Percentiles rank a stretch among this genome's conserved stretches.
phyloP scores from a whole-genome alignment of 2,329 filamentous ascomycete species.

The Xylaria sp. region DNA sequence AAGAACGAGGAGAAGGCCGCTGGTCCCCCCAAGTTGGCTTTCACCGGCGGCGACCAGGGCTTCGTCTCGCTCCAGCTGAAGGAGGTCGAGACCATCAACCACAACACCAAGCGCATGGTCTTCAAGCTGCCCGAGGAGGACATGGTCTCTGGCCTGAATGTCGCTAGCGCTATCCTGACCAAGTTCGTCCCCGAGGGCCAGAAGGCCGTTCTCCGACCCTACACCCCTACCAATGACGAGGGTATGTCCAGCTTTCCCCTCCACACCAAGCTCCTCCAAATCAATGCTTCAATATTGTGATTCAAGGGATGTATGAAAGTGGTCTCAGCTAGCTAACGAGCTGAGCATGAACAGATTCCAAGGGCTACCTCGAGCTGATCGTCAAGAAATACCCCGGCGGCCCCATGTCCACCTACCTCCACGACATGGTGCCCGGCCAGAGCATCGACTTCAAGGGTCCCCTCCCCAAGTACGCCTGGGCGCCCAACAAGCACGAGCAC shows the following conservation, averaged over 20 bases:
- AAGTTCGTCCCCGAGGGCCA: slow-evolving; percentile 83
- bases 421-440: slow-evolving; percentile 76
- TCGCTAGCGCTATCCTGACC: slow-evolving; percentile 84
- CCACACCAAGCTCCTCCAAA: neutral
- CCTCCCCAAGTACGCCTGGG: slow-evolving; percentile 88
- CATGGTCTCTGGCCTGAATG: slow-evolving; percentile 72
- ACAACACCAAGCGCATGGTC: slow-evolving; percentile 90
- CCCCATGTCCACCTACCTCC: slow-evolving; percentile 85
- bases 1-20: slow-evolving; percentile 34
- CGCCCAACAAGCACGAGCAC: slow-evolving; percentile 88
- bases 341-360: slow-evolving; percentile 47
- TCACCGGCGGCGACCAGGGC: slow-evolving; percentile 84
- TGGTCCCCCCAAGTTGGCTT: slow-evolving; percentile 43
- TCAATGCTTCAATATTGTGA: neutral
- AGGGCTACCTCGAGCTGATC: slow-evolving; percentile 80
- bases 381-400: slow-evolving; percentile 89
- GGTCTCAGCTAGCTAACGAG: slow-evolving; percentile 3
- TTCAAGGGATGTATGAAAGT: neutral
- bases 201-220: slow-evolving; percentile 85
- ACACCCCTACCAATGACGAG: slow-evolving; percentile 88
- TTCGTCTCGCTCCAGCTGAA: slow-evolving; percentile 78
- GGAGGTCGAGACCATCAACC: slow-evolving; percentile 73
- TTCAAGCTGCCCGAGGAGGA: slow-evolving; percentile 83
- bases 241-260: slow-evolving; percentile 40
- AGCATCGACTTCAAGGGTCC: slow-evolving; percentile 89